Conservation (phyloP, 2,329 filamentous ascomycete genomes). For the Aureobasidium pullulans region DNA sequence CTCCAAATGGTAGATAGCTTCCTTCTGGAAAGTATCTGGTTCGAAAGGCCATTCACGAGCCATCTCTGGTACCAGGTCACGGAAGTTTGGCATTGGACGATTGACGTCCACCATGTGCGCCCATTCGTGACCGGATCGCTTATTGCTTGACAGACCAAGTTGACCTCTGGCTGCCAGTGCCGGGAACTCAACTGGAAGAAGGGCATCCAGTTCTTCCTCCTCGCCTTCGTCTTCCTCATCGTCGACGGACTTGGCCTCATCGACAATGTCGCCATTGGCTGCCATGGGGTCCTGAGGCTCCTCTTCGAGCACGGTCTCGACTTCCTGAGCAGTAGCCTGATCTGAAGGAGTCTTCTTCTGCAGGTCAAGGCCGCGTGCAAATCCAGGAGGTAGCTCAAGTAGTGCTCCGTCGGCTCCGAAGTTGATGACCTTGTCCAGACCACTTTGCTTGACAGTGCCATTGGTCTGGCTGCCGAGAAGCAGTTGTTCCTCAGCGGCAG, state of each 20-base stretch:
- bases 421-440: constrained; percentile 78
- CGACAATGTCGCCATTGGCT: constrained; percentile 31
- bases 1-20: constrained; percentile 95
- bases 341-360: constrained; percentile 51
- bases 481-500: constrained; percentile 72
- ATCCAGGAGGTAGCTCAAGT: constrained; percentile 73
- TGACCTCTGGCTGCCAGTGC: constrained; percentile 78
- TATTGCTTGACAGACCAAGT: constrained; percentile 62
- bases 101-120: constrained; percentile 98
- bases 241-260: constrained; percentile 32
- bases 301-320: constrained; percentile 57
- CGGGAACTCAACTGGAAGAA: constrained; percentile 88
- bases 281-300: constrained; percentile 24
- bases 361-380: constrained; percentile 70
- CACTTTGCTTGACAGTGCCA: constrained; percentile 35
- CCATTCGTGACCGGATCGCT: constrained; percentile 79
- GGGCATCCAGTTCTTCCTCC: constrained; percentile 66
- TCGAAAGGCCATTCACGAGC: constrained; percentile 95
- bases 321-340: constrained; percentile 53
- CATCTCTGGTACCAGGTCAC: constrained; percentile 91
- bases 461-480: constrained; percentile 35
- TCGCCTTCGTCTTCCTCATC: constrained; percentile 32
- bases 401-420: constrained; percentile 70
- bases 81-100: constrained; percentile 87
- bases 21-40: constrained; percentile 95